Percentiles rank a stretch among this genome's conserved stretches.
These are phyloP conservation scores for Guillardia theta DNA, from an alignment of 78 protist genomes.

Conservation along the genomic window DNA sequence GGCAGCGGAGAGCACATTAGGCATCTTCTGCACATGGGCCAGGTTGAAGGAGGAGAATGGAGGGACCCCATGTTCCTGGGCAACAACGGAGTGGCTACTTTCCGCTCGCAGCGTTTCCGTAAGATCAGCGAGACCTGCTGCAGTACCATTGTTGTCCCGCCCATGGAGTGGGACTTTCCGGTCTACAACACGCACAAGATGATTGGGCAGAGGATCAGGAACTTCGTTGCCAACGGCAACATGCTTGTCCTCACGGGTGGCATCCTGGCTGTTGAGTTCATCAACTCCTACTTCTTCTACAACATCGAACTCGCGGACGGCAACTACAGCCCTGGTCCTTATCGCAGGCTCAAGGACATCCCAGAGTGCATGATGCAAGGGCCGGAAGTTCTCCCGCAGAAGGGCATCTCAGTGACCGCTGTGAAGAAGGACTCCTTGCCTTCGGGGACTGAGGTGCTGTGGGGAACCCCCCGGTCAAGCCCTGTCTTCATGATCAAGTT, in stretches of 20 bases:
- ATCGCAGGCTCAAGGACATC: not conserved
- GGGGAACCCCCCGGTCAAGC: constrained; percentile 5
- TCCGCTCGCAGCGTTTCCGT: not conserved
- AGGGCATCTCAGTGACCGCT: constrained; percentile 12
- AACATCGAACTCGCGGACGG: constrained; percentile 31
- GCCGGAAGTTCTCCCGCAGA: not conserved
- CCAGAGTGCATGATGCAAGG: not conserved
- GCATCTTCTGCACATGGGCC: constrained; percentile 25
- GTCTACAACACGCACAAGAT: constrained; percentile 23
- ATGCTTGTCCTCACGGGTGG: constrained; percentile 17
- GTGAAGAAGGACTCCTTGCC: not conserved
- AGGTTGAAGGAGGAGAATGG: constrained; percentile 12
- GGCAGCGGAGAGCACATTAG: not conserved
- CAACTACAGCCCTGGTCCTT: constrained; percentile 10
- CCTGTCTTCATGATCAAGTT: constrained; percentile 34
- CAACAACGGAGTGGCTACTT: constrained; percentile 21
- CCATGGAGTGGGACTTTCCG: constrained; percentile 29
- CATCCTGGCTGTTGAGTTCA: constrained; percentile 13
- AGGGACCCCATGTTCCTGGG: constrained; percentile 28
- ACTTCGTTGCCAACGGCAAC: constrained; percentile 38
- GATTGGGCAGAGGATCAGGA: constrained; percentile 17
- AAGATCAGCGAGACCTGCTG: not conserved
- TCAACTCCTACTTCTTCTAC: constrained; percentile 39
- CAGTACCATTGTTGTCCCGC: not conserved
- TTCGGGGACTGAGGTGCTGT: constrained; percentile 6